These are phyloP conservation scores for Sicyos baderoa DNA, from an alignment of 306 rosid genomes.

Conservation along the genomic window DNA sequence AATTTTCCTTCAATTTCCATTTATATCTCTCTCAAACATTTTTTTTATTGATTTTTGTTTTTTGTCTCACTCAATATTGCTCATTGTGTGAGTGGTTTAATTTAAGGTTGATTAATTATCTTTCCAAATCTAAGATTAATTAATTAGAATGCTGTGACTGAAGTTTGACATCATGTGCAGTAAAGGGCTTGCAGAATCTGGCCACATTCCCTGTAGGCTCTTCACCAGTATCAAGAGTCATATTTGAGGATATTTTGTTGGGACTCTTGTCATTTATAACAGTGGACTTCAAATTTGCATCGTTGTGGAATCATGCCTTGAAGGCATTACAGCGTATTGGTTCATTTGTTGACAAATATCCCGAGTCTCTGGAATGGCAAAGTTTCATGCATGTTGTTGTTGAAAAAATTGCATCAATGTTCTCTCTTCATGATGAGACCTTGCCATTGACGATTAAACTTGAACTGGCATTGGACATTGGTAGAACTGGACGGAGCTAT, in stretches of 20 bases:
- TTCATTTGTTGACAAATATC: constrained; percentile 39
- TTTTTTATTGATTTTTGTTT: not conserved
- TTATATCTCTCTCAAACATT: not conserved
- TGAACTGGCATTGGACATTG: constrained; percentile 59
- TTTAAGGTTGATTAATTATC: not conserved
- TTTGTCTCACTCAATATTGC: constrained; percentile 1
- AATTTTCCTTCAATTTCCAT: not conserved
- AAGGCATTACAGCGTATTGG: constrained; percentile 68
- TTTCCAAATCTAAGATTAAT: constrained; percentile 4
- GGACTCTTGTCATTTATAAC: constrained; percentile 59
- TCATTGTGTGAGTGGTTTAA: not conserved
- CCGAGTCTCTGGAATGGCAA: constrained; percentile 49
- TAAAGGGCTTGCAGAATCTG: constrained; percentile 69
- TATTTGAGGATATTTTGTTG: constrained; percentile 52
- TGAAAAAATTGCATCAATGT: constrained; percentile 45
- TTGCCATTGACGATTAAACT: constrained; percentile 60
- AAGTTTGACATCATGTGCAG: constrained; percentile 36
- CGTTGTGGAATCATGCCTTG: constrained; percentile 60
- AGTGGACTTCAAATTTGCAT: constrained; percentile 36
- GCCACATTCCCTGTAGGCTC: constrained; percentile 58
- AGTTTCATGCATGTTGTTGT: constrained; percentile 50
- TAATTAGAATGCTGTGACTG: not conserved
- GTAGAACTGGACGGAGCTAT: constrained; percentile 53
- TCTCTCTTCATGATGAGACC: constrained; percentile 40
- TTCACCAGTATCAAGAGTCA: constrained; percentile 45